Evolutionary conservation across 2,329 filamentous ascomycete species (phyloP), one percentile per base, ranked within the genome.

Genomic region (Paraphoma chrysanthemicola): DNA sequence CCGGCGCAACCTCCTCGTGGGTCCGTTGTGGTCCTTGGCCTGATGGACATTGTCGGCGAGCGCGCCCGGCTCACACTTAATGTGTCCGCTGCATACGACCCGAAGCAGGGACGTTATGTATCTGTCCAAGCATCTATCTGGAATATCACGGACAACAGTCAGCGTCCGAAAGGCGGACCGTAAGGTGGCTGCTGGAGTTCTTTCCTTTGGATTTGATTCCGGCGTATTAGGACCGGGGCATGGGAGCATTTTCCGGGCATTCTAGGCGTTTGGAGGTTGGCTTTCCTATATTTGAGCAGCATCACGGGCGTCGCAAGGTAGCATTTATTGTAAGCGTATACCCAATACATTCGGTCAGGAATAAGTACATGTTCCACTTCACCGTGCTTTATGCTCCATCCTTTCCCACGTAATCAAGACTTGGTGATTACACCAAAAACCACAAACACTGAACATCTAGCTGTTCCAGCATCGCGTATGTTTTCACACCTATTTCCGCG

Each of bases 11-110:
- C 77, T 0, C 81, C 82, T 5, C 74, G 80, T 11, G 82, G 82
- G 3, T 75, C 73, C 3, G 76, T 83, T 49, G 56, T 79, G 0
- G 76, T 84, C 11, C 68, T 72, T 1, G 82, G 81, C 4, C 53
- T 82, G 33, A 70, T 84, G 1, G 80, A 83, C 54, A 63, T 83
- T 3, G 67, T 74, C n/a, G 81, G 81, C 6, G 64, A 70, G 8
- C 73, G 69, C 44, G 80, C 78, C 0, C 72, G 70, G 42, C 62
- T 79, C 53, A 77, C 78, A 5, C 58, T 83, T n/a, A 80, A 82
- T 53, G 78, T 83, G 2, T 56, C 66, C 8, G 78, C 74, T 5
- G 74, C 70, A 5, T 84, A 83, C 59, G 80, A 83, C 54, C 80
- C 81, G 1, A 76, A 76, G 45, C 54, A 66, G 23, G 71, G 65